phyloP scores from a whole-genome alignment of 148 eudicot genomes.

The Fagopyrum homotropicum region DNA sequence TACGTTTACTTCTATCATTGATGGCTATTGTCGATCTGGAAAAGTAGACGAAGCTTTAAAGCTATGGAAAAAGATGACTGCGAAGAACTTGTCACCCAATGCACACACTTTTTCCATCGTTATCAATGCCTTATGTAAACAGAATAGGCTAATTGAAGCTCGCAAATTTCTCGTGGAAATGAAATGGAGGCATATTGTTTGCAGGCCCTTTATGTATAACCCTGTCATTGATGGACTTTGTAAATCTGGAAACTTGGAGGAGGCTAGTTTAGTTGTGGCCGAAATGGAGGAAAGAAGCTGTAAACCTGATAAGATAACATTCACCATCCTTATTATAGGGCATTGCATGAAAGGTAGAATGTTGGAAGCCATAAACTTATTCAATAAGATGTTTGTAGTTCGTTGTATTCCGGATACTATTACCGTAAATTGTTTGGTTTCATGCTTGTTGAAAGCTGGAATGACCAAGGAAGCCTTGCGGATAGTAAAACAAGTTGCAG shows the following conservation, averaged over 20 bases:
- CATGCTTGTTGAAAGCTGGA: slow-evolving; percentile 82
- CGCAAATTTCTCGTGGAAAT: slow-evolving; percentile 49
- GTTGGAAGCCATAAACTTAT: slow-evolving; percentile 66
- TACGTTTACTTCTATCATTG: slow-evolving; percentile 59
- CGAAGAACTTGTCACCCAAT: slow-evolving; percentile 51
- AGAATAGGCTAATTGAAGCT: slow-evolving; percentile 72
- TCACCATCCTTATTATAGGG: slow-evolving; percentile 88
- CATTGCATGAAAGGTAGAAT: slow-evolving; percentile 92
- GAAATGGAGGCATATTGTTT: slow-evolving; percentile 46
- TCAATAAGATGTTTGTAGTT: slow-evolving; percentile 58
- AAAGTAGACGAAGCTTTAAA: slow-evolving; percentile 54
- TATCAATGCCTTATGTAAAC: slow-evolving; percentile 64
- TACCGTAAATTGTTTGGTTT: slow-evolving; percentile 49
- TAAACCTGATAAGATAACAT: slow-evolving; percentile 73
- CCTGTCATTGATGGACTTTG: slow-evolving; percentile 91
- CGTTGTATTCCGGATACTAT: slow-evolving; percentile 72
- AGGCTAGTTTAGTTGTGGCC: slow-evolving; percentile 60
- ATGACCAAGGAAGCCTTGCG: slow-evolving; percentile 67
- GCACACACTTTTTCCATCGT: slow-evolving; percentile 57
- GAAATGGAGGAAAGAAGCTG: slow-evolving; percentile 78
- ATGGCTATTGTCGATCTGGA: slow-evolving; percentile 67
- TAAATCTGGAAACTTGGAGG: slow-evolving; percentile 76
- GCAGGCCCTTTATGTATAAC: slow-evolving; percentile 69
- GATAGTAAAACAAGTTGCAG: slow-evolving; percentile 44
- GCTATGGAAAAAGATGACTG: slow-evolving; percentile 57